Base-by-base conservation (phyloP, 805 yeast genomes). In the Barnettozyma sp. region DNA sequence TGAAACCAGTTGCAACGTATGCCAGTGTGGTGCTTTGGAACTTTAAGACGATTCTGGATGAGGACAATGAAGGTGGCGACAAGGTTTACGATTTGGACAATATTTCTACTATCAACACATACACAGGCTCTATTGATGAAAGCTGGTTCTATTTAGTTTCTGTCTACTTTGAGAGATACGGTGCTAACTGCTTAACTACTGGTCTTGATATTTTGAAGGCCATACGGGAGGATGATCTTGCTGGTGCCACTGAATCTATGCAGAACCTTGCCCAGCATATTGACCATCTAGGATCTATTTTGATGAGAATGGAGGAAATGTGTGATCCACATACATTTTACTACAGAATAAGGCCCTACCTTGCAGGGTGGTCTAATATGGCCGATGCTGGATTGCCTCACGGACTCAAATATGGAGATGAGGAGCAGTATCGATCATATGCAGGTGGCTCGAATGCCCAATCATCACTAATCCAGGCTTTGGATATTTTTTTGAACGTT, bases 371-470 rank as follows among this genome's bases (percentile, higher is more conserved):
- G 94, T 78, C 78, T 54, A 84, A 84, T 52, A 88, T 90, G 96
- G 75, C 73, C 18, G 85, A 76, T 38, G 87, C 80, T 2, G 97
- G 97, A 0, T 66, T 88, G 39, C 77, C 78, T 11, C 59, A 77
- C 40, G 97, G 97, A 1, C 79, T 88, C 2, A 63, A 68, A 33
- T 88, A 88, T 54, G 94, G 94, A 18, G 65, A 71, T 36, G 86
- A 78, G 50, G 52, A 56, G 2, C 56, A 47, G 20, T 80, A 76
- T 33, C 63, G 80, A 47, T 54, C 59, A 22, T 80, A 71, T 55
- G 69, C 94, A 13, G 97, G 97, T 19, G 97, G 97, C 1, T 83
- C 95, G 4, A 88, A 88, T 55, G 97, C 95, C 1, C 97, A 88
- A 59, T 78, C 88, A 31, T 84, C 96, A 3, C 66, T 88, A 49